phyloP scores from a whole-genome alignment of 2,329 filamentous ascomycete genomes.

The Pseudogymnoascus sp. region DNA sequence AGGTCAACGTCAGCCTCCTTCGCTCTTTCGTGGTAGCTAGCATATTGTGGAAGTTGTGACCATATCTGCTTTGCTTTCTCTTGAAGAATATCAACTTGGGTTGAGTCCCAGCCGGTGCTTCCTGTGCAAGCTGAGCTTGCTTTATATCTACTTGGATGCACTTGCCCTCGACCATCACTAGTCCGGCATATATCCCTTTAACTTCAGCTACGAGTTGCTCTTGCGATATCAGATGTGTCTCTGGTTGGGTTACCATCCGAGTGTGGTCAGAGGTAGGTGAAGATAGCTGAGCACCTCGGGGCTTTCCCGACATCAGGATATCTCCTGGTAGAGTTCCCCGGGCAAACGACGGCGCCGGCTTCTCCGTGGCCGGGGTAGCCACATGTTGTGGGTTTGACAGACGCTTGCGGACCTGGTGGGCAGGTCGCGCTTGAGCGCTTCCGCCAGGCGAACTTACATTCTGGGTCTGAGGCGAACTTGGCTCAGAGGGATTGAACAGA shows the following conservation, averaged over 20 bases:
- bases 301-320: not conserved
- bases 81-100: slow-evolving; percentile 42
- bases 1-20: not conserved
- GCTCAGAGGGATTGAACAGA: not conserved
- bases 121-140: slow-evolving; percentile 45
- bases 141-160: slow-evolving; percentile 74
- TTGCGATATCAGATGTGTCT: slow-evolving; percentile 62
- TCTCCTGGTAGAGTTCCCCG: not conserved
- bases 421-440: not conserved
- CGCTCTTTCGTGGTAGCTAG: not conserved
- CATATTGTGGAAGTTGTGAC: too few species aligned
- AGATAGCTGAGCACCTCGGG: not conserved
- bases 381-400: not conserved
- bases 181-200: slow-evolving; percentile 71
- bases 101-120: slow-evolving; percentile 35
- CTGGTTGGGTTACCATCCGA: slow-evolving; percentile 38
- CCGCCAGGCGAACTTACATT: not conserved
- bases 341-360: not conserved
- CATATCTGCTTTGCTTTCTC: too few species aligned
- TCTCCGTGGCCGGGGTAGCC: not conserved
- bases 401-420: not conserved
- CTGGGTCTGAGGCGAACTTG: not conserved
- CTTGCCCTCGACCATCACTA: slow-evolving; percentile 80
- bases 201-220: slow-evolving; percentile 75
- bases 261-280: not conserved